Conservation (phyloP, 129 eudicot genomes). For the Tagetes erecta region DNA sequence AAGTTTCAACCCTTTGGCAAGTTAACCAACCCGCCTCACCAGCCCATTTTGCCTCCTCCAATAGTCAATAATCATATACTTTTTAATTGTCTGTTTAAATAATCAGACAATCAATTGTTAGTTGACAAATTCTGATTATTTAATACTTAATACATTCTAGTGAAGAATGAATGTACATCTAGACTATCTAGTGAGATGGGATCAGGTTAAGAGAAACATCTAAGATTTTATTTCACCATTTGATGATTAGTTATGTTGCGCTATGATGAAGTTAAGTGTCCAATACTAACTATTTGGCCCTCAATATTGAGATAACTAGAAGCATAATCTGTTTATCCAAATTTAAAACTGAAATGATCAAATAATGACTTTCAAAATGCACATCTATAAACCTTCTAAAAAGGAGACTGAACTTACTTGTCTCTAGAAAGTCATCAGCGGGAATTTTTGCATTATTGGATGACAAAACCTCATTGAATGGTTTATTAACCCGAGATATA, state of each 20-base stretch:
- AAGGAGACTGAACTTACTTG: constrained; percentile 47
- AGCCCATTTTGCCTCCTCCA: background rate
- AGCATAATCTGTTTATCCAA: background rate
- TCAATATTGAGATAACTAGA: background rate
- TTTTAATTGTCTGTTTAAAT: background rate
- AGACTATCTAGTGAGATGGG: background rate
- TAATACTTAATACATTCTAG: background rate
- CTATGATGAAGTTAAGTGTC: background rate
- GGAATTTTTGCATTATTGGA: constrained; percentile 33
- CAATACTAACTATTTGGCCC: constrained; percentile 1
- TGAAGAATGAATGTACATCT: no score
- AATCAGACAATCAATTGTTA: background rate
- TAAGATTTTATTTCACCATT: background rate
- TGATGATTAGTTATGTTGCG: background rate
- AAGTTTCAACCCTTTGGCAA: background rate
- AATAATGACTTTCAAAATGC: constrained; percentile 6
- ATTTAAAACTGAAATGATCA: background rate
- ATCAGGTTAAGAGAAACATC: background rate
- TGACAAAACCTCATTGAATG: constrained; percentile 35
- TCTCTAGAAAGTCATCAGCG: constrained; percentile 30
- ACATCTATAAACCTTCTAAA: background rate
- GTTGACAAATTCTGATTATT: background rate
- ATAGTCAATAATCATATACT: background rate
- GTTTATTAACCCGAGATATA: constrained; percentile 32
- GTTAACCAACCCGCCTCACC: background rate